Base-by-base conservation (phyloP, 768 basidiomycete genomes). In the Guyanaporus albipodus region DNA sequence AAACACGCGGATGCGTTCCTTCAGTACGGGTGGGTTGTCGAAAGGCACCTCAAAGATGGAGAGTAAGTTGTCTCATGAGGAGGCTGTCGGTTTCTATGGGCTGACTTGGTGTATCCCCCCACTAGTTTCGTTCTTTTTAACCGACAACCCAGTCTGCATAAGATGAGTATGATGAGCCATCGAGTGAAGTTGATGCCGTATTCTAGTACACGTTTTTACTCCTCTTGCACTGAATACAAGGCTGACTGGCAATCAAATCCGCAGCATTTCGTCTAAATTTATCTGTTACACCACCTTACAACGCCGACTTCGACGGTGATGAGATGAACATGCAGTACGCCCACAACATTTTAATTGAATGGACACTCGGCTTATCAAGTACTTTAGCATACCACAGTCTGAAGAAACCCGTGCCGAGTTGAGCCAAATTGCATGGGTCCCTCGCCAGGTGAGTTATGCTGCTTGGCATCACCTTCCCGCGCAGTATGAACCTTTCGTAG, bases 141-240 rank as follows among this genome's bases (percentile, higher is more conserved):
- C 67, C 94, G 96, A 43, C 96, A 99, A 64, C 96, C 96, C 10
- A 89, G 85, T 78, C 70, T 98, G 67, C 96, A 99, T 69, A 99
- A 99, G 70, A 98, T 98, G 96, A 95, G 92, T 76, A 98, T 98
- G 96, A 98, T 98, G 96, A 90, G 90, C 67, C 96, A 98, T 72
- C 83, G 94, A 28, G 90, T 98, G 24, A 91, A 88, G 60, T 72
- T 98, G 50, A 96, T 98, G 93, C 89, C 91, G 11, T 97, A 98
- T 69, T 98, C 94, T 18, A 98, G 91, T 94, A 60, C n/a, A n/a
- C 66, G 91, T 78, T 8, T 2, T 42, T 18, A 29, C 46, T 8
- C 6, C 17, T 8, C 41, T 48, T n/a, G n/a, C n/a, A n/a, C 21
- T 3, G 1, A 18, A 4, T 33, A 2, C 11, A n/a, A n/a, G n/a